phyloP scores from a whole-genome alignment of 108 stramenopile species.

The Nitzschia palea region DNA sequence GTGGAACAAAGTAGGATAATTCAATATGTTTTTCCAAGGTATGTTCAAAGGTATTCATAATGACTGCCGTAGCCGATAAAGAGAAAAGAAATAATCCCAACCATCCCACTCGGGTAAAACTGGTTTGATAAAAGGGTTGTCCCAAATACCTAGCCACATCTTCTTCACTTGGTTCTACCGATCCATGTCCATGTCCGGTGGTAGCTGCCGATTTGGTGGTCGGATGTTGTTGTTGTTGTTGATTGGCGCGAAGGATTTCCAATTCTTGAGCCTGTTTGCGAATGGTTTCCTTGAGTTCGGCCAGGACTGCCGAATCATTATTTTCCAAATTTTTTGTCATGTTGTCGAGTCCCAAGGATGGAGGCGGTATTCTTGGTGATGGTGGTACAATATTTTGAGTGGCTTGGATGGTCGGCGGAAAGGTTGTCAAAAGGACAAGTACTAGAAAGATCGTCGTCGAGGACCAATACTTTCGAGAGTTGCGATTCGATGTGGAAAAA shows the following conservation, averaged over 20 bases:
- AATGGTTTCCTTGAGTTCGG: conserved; percentile 82
- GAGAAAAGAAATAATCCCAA: conserved; percentile 77
- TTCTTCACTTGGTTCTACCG: conserved; percentile 32
- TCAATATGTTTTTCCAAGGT: conserved; percentile 85
- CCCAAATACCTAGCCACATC: conserved; percentile 49
- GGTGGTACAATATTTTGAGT: too few relatives aligned
- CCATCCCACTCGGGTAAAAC: conserved; percentile 75
- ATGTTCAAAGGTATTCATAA: conserved; percentile 90
- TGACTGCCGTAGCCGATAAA: conserved; percentile 77
- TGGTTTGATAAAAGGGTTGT: conserved; percentile 63
- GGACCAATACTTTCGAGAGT: background rate
- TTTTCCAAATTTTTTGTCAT: background rate
- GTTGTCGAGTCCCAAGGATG: background rate
- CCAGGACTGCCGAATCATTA: conserved; percentile 43
- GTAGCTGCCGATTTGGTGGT: conserved; percentile 14
- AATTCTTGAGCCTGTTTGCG: conserved; percentile 67
- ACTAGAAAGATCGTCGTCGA: background rate
- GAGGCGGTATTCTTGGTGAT: background rate
- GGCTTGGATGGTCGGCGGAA: background rate
- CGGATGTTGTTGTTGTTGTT: conserved; percentile 17
- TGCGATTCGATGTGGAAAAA: background rate
- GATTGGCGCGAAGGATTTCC: conserved; percentile 49
- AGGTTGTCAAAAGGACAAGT: background rate
- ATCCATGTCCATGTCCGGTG: conserved; percentile 38
- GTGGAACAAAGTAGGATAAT: conserved; percentile 87